Evolutionary conservation across 805 yeast species (phyloP).

Genomic region (Candida peoriensis): DNA sequence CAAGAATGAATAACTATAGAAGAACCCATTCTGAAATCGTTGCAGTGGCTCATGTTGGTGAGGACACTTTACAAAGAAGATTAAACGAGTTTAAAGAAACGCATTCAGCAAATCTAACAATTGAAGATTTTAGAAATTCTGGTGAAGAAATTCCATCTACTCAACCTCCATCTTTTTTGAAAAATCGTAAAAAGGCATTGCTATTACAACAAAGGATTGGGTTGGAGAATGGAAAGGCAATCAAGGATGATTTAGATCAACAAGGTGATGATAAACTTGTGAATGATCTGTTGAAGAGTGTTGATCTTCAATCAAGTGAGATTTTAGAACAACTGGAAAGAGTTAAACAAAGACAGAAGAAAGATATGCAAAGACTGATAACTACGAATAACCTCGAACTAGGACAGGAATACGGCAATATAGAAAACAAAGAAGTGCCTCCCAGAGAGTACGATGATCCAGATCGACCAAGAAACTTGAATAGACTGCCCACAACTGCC

Average conservation of each 20-base stretch:
- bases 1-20: constrained; percentile 93
- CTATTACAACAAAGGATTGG: constrained; percentile 4
- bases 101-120: constrained; percentile 64
- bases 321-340: constrained; percentile 25
- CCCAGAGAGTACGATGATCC: constrained; percentile 25
- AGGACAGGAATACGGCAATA: constrained; percentile 7
- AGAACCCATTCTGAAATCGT: constrained; percentile 92
- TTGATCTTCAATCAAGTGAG: constrained; percentile 21
- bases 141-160: constrained; percentile 30
- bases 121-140: constrained; percentile 64
- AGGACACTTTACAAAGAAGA: constrained; percentile 86
- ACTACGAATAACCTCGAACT: constrained; percentile 16
- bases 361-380: constrained; percentile 14
- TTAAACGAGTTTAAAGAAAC: constrained; percentile 84
- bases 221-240: constrained; percentile 10
- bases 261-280: neutral
- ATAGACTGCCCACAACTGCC: constrained; percentile 51
- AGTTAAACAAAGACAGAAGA: constrained; percentile 22
- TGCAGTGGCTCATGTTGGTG: constrained; percentile 92
- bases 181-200: constrained; percentile 36
- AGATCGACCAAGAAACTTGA: constrained; percentile 52
- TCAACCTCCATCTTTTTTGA: constrained; percentile 79
- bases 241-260: constrained; percentile 19
- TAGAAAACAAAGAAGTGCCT: constrained; percentile 1
- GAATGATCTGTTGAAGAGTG: constrained; percentile 11